phyloP scores from a whole-genome alignment of 2,329 filamentous ascomycete genomes.

The Verticillium nubilum region DNA sequence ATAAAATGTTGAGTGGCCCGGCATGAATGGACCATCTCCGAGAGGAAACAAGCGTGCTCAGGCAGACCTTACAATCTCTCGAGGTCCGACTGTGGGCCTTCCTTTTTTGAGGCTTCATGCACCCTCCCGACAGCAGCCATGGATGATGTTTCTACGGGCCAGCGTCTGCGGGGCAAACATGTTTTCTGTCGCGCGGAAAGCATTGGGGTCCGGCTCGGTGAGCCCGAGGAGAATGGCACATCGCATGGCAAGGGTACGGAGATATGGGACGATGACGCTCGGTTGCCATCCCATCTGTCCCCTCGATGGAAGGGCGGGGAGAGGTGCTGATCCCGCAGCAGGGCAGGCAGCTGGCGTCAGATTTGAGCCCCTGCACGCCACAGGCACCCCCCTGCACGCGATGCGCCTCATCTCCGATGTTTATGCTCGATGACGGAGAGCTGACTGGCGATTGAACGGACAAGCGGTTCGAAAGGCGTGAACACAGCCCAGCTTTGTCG shows the following conservation, averaged over 20 bases:
- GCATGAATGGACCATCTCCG: neutral
- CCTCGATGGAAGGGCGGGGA: neutral
- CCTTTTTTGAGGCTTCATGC: neutral
- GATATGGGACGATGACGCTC: neutral
- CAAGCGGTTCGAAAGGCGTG: neutral
- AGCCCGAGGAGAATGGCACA: neutral
- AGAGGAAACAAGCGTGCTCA: neutral
- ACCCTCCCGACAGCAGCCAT: neutral
- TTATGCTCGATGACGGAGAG: conserved; percentile 20
- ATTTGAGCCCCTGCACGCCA: conserved; percentile 3
- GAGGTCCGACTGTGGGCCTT: neutral
- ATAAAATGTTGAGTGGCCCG: neutral
- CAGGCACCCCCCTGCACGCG: conserved; percentile 13
- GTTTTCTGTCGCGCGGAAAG: neutral
- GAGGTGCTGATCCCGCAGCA: neutral
- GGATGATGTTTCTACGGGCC: neutral
- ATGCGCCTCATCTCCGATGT: conserved; percentile 31
- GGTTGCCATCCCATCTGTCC: neutral
- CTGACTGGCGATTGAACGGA: neutral
- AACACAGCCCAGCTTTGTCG: neutral
- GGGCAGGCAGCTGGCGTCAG: neutral
- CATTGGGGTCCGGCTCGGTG: neutral
- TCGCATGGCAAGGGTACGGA: neutral
- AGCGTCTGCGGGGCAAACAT: neutral
- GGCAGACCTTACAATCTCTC: neutral